These are phyloP conservation scores for Xylaria nigripes DNA, from an alignment of 495 filamentous ascomycete genomes.

Conservation along the genomic window DNA sequence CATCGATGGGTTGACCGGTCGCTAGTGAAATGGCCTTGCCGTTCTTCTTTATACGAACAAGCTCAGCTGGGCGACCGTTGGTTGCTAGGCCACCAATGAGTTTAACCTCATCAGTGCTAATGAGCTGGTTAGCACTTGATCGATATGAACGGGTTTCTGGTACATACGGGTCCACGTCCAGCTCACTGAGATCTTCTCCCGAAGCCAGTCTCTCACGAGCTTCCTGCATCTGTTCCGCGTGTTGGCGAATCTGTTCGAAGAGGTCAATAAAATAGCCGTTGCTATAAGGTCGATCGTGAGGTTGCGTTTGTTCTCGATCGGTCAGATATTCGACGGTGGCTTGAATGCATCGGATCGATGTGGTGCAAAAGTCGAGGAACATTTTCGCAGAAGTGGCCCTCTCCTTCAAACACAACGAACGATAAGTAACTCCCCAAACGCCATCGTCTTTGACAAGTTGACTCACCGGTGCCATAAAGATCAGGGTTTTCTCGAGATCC, in stretches of 20 bases:
- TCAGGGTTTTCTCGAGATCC: slow-evolving; percentile 82
- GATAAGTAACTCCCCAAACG: slow-evolving; percentile 59
- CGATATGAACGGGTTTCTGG: not conserved
- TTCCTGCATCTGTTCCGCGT: slow-evolving; percentile 52
- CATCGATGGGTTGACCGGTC: slow-evolving; percentile 47
- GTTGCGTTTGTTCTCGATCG: slow-evolving; percentile 71
- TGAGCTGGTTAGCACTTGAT: slow-evolving; percentile 30
- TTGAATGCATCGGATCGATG: slow-evolving; percentile 76
- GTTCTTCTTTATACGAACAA: slow-evolving; percentile 67
- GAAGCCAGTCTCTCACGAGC: slow-evolving; percentile 40
- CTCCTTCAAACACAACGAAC: slow-evolving; percentile 58
- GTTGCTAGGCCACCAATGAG: slow-evolving; percentile 68
- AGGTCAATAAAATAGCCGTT: slow-evolving; percentile 92
- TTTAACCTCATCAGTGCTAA: slow-evolving; percentile 56
- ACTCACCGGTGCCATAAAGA: slow-evolving; percentile 87
- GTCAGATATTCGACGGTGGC: slow-evolving; percentile 70
- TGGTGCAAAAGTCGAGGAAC: slow-evolving; percentile 79
- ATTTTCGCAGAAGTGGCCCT: slow-evolving; percentile 56
- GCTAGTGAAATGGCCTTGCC: slow-evolving; percentile 68
- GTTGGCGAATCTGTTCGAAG: slow-evolving; percentile 71
- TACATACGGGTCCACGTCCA: slow-evolving; percentile 49
- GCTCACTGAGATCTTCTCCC: slow-evolving; percentile 35
- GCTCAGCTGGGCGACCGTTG: slow-evolving; percentile 67
- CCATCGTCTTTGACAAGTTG: slow-evolving; percentile 37
- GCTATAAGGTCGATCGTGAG: slow-evolving; percentile 79